phyloP scores from a whole-genome alignment of 2,329 filamentous ascomycete genomes.

The Fusarium pseudograminearum region DNA sequence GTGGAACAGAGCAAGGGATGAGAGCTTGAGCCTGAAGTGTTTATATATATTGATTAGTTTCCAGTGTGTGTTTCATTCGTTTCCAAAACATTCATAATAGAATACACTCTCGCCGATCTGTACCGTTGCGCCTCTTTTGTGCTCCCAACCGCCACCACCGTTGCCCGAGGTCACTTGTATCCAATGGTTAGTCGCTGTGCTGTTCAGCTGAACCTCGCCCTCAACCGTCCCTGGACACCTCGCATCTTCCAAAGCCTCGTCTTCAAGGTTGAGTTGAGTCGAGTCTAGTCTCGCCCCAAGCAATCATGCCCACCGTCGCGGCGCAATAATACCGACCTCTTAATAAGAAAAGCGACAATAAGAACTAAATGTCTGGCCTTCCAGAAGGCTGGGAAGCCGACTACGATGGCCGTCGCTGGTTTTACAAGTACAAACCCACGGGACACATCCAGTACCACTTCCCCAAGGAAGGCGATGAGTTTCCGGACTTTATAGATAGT shows the following conservation, averaged over 20 bases:
- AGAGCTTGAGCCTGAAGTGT: slow-evolving; percentile 2
- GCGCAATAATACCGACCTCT: slow-evolving; percentile 31
- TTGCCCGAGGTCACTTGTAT: slow-evolving; percentile 22
- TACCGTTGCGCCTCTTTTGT: slow-evolving; percentile 15
- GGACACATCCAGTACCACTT: slow-evolving; percentile 68
- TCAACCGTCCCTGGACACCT: slow-evolving; percentile 26
- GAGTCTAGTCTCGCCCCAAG: slow-evolving; percentile 6
- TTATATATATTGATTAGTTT: not conserved
- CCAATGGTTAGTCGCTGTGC: slow-evolving; percentile 24
- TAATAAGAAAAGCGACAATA: slow-evolving; percentile 12
- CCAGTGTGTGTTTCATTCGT: not conserved
- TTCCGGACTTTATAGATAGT: slow-evolving; percentile 63
- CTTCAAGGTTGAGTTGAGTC: not conserved
- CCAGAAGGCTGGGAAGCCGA: slow-evolving; percentile 68
- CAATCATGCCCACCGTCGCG: slow-evolving; percentile 28
- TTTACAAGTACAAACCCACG: slow-evolving; percentile 67
- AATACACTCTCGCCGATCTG: not conserved
- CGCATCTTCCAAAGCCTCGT: slow-evolving; percentile 20
- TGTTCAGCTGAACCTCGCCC: slow-evolving; percentile 33
- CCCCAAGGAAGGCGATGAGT: slow-evolving; percentile 69
- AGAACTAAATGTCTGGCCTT: slow-evolving; percentile 53
- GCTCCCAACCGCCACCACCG: slow-evolving; percentile 2
- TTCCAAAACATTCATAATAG: not conserved
- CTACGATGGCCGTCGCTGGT: slow-evolving; percentile 69
- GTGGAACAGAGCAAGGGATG: slow-evolving; percentile 18